phyloP scores from a whole-genome alignment of 2,329 filamentous ascomycete species.

The Fusarium nisikadoi region DNA sequence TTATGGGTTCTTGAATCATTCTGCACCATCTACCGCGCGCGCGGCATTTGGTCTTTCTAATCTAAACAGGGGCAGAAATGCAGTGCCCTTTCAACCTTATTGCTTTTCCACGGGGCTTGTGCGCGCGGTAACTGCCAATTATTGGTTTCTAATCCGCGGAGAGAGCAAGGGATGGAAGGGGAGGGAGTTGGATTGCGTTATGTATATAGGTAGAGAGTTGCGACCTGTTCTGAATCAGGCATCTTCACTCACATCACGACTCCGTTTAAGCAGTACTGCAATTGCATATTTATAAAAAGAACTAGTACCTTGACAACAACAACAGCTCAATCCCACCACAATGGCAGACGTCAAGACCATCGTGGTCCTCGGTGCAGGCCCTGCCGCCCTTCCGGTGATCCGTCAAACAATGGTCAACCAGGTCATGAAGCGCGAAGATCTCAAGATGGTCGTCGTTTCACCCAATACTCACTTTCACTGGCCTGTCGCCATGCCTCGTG shows the following conservation, averaged over 20 bases:
- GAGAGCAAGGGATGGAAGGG: constrained; percentile 3
- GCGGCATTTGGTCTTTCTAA: not conserved
- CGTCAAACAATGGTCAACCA: constrained; percentile 62
- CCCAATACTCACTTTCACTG: constrained; percentile 63
- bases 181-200: not conserved
- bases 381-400: constrained; percentile 58
- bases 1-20: not conserved
- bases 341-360: constrained; percentile 51
- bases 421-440: constrained; percentile 52
- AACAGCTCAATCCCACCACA: not conserved
- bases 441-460: constrained; percentile 58
- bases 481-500: constrained; percentile 59
- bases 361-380: constrained; percentile 62
- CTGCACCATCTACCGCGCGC: constrained; percentile 1
- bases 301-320: not conserved
- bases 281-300: not conserved
- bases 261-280: not conserved
- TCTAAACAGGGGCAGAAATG: not conserved
- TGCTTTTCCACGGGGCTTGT: not conserved
- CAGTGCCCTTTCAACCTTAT: not conserved
- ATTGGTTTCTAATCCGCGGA: constrained; percentile 13
- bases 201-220: constrained; percentile 12
- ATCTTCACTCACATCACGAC: constrained; percentile 1
- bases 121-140: not conserved
- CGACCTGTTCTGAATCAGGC: not conserved